These are phyloP conservation scores for Plasmodium ovale DNA, from an alignment of 169 alveolate genomes.

Conservation along the genomic window DNA sequence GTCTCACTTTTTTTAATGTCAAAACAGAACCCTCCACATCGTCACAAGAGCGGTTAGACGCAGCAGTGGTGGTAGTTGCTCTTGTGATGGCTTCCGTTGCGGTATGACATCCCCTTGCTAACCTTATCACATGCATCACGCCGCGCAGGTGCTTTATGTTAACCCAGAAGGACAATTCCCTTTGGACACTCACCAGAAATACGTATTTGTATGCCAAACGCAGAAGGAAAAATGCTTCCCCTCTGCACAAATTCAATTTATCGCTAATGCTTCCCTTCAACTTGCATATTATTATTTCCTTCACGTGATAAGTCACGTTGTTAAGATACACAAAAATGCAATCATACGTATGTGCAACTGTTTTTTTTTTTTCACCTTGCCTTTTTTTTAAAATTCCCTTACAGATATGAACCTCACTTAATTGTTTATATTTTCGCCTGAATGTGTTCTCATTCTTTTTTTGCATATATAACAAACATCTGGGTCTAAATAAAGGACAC, in stretches of 20 bases:
- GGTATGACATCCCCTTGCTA: neutral
- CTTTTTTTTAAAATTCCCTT: neutral
- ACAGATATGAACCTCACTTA: no score
- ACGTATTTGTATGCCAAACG: constrained; percentile 7
- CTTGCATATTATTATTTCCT: constrained; percentile 19
- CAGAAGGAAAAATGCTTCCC: constrained; percentile 19
- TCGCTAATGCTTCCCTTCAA: constrained; percentile 31
- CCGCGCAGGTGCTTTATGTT: constrained; percentile 22
- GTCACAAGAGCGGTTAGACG: no score
- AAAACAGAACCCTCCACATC: no score
- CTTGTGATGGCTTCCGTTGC: no score
- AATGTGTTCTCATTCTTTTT: no score
- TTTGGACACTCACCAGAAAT: constrained; percentile 19
- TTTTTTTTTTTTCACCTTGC: neutral
- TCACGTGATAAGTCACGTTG: constrained; percentile 7
- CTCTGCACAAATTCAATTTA: neutral
- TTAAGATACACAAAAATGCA: constrained; percentile 40
- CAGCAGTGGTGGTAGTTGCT: no score
- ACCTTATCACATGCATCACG: constrained; percentile 3
- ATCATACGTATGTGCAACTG: constrained; percentile 7
- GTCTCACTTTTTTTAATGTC: constrained; percentile 16
- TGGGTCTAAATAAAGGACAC: no score
- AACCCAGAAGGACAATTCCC: constrained; percentile 30
- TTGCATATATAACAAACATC: no score
- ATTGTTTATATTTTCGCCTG: no score